Evolutionary conservation across 2,329 filamentous ascomycete species (phyloP).

Genomic region (Talaromyces sp.): DNA sequence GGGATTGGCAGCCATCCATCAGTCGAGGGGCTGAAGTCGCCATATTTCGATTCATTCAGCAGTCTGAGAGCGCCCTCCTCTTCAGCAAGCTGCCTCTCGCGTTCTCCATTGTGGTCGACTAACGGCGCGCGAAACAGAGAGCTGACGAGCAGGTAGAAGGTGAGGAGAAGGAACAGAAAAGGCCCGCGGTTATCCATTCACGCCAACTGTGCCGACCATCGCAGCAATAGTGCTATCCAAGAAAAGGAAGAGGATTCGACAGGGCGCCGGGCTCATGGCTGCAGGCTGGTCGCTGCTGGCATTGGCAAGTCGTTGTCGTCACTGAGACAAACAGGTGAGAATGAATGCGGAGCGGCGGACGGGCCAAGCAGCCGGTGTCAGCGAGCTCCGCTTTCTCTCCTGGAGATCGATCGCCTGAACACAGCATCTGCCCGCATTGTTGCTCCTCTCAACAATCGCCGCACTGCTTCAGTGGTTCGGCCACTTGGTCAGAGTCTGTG

Average conservation of each 20-base stretch:
- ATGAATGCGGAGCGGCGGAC: slow-evolving; percentile 1
- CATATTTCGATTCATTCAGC: slow-evolving; percentile 47
- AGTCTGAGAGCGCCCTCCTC: slow-evolving; percentile 47
- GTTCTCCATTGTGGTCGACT: slow-evolving; percentile 36
- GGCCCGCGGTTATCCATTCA: slow-evolving; percentile 44
- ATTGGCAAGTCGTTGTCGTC: not conserved
- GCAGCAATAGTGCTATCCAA: not conserved
- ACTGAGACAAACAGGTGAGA: not conserved
- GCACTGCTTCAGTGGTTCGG: not conserved
- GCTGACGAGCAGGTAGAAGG: slow-evolving; percentile 49
- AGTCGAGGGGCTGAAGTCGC: slow-evolving; percentile 43
- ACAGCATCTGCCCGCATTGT: not conserved
- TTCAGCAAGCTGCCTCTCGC: slow-evolving; percentile 44
- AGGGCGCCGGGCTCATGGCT: slow-evolving; percentile 2
- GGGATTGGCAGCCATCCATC: slow-evolving; percentile 62
- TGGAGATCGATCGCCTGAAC: not conserved
- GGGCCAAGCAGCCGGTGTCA: not conserved
- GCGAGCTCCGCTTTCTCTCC: not conserved
- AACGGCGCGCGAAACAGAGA: slow-evolving; percentile 39
- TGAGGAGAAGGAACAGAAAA: slow-evolving; percentile 45
- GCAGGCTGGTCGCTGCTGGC: not conserved
- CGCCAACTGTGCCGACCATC: slow-evolving; percentile 15
- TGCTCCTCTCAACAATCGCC: not conserved
- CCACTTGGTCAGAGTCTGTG: not conserved
- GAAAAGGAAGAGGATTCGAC: slow-evolving; percentile 7